Conservation (phyloP, 257 asterid species). For the Craterostigma plantagineum region DNA sequence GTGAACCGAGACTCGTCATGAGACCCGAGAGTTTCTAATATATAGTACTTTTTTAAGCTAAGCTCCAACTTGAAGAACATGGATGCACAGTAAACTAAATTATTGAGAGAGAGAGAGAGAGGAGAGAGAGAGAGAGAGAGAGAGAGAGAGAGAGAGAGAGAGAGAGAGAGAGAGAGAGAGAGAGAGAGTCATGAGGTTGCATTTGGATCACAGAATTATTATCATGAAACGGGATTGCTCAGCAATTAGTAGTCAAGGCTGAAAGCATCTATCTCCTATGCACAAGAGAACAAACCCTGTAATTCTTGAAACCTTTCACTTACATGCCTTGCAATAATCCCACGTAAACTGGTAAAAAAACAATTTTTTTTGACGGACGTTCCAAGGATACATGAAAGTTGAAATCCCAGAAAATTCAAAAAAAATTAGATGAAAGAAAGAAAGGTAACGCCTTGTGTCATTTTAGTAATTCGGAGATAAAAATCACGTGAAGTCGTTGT, state of each 20-base stretch:
- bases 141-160: conserved; percentile 10
- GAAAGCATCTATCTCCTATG: conserved; percentile 19
- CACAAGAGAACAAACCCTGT: conserved; percentile 37
- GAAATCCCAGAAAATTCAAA: conserved; percentile 3
- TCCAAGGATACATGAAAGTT: conserved; percentile 2
- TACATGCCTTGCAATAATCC: conserved; percentile 11
- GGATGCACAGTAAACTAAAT: background rate
- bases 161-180: conserved; percentile 11
- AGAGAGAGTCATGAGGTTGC: background rate
- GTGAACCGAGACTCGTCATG: background rate
- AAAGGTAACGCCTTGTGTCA: conserved; percentile 11
- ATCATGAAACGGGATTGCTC: conserved; percentile 13
- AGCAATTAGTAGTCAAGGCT: conserved; percentile 12
- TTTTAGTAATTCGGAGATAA: conserved; percentile 25
- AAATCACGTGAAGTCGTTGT: conserved; percentile 52
- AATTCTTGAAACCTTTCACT: conserved; percentile 5
- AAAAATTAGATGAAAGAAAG: background rate
- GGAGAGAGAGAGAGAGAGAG: too few species aligned
- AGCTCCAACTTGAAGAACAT: background rate
- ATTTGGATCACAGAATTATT: conserved; percentile 6
- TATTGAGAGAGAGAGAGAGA: background rate
- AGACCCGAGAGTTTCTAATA: background rate
- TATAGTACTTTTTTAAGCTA: background rate
- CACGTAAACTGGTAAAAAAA: conserved; percentile 35
- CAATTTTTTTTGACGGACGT: background rate